Percentiles rank a stretch among this genome's conserved stretches.
Conservation (phyloP, 2,329 filamentous ascomycete genomes). For the Sordariomycetes sp. region DNA sequence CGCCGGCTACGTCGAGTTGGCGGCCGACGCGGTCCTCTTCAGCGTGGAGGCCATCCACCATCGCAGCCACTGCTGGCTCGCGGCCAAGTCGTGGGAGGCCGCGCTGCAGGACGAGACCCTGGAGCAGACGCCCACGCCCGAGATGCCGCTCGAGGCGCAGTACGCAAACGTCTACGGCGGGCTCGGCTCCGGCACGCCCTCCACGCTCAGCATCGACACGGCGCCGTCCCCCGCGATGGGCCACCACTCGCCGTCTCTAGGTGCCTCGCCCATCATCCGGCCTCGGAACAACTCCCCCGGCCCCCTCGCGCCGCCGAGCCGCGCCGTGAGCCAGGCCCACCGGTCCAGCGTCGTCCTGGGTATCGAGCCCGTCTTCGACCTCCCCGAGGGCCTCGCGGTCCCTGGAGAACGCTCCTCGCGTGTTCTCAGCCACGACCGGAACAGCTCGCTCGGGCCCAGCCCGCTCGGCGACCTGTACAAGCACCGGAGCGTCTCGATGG, state of each 20-base stretch:
- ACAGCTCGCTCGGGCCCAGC: conserved; percentile 9
- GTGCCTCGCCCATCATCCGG: conserved; percentile 17
- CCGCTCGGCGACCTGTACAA: conserved; percentile 7
- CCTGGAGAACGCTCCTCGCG: conserved; percentile 6
- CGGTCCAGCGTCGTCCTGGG: conserved; percentile 29
- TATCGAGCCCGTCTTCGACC: conserved; percentile 21
- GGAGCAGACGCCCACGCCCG: neutral
- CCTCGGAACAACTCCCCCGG: conserved; percentile 23
- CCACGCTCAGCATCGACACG: conserved; percentile 10
- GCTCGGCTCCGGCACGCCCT: conserved; percentile 7
- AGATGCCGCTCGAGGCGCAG: neutral
- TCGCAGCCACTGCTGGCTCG: conserved; percentile 42
- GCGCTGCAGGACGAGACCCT: conserved; percentile 8
- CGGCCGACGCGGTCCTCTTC: conserved; percentile 45
- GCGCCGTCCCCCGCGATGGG: conserved; percentile 14
- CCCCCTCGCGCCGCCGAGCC: conserved; percentile 10
- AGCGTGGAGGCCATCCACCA: conserved; percentile 48
- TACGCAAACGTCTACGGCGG: neutral
- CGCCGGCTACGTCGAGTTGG: conserved; percentile 42
- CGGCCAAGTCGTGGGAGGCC: conserved; percentile 35
- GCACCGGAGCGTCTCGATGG: conserved; percentile 18
- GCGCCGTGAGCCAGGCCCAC: conserved; percentile 14
- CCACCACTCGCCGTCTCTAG: too few relatives aligned
- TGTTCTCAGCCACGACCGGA: conserved; percentile 11
- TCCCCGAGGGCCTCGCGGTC: conserved; percentile 5